Evolutionary conservation across 1,284 basidiomycete species (phyloP).

Genomic region (Pseudozyma tsukubaensis): DNA sequence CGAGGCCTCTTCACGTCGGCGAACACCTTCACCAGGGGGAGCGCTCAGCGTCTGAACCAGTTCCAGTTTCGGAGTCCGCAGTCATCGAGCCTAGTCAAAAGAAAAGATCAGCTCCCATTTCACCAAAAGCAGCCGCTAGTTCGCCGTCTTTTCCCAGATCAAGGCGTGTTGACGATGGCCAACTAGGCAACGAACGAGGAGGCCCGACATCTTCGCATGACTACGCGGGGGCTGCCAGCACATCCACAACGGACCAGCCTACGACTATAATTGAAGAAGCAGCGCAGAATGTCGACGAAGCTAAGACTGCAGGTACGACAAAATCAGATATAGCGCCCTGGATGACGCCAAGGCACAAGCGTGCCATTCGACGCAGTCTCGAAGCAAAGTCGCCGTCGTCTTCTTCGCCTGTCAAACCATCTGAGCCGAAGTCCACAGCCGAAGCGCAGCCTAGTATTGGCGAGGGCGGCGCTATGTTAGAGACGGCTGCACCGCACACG

Average conservation of each 20-base stretch:
- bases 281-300: not conserved
- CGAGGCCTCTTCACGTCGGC: not conserved
- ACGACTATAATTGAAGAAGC: not conserved
- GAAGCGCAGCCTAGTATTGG: too few relatives aligned
- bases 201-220: not conserved
- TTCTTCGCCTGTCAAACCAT: not conserved
- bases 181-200: not conserved
- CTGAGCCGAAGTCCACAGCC: too few relatives aligned
- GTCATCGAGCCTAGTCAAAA: not conserved
- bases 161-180: not conserved
- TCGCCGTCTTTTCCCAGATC: not conserved
- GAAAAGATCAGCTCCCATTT: not conserved
- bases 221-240: not conserved
- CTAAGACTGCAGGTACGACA: not conserved
- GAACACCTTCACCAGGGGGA: not conserved
- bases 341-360: slow-evolving; percentile 29
- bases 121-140: not conserved
- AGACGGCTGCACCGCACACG: not conserved
- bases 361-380: slow-evolving; percentile 28
- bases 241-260: not conserved
- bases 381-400: slow-evolving; percentile 3
- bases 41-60: not conserved
- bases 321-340: slow-evolving; percentile 31
- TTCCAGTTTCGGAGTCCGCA: not conserved
- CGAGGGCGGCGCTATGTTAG: not conserved